Evolutionary conservation across 768 basidiomycete genomes (phyloP), one percentile per base, ranked within the genome.

Genomic region (Trametes elegans): DNA sequence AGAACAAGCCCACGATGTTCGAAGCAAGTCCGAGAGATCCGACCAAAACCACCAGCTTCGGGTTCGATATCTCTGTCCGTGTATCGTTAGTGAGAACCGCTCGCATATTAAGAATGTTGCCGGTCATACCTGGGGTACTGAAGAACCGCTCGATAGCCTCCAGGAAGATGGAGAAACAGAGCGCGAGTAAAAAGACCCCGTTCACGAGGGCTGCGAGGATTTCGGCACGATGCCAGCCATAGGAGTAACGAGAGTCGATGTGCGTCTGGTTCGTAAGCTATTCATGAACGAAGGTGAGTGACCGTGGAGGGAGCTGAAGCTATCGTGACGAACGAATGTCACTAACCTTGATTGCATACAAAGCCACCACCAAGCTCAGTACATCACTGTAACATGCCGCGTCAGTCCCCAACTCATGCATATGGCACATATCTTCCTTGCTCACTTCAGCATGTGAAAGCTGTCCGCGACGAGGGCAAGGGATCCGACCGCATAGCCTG

Each of bases 221-320:
- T 68, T 97, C 95, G 16, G 97, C 97, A 58, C 97, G 80, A 71
- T 98, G 95, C 96, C 95, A 98, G n/a, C 95, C 96, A 68, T 98
- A 98, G 5, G 96, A 93, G 71, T 97, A 97, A 45, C 85, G 81
- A 26, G 88, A 80, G 71, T 88, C 82, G 28, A 73, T 74, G 26
- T 81, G 72, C 27, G 74, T 79, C 51, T 77, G 76, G 31, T 77
- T 76, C 31, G 88, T 84, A 51, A 93, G 78, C 89, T 94, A 62
- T 16, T 40, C 9, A 35, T 65, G 18, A 61, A 34, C 50, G 35
- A 8, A n/a, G 0, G 19, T 49, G 26, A 43, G 49, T 29, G 45
- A 7, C 26, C 23, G 28, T 16, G n/a, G n/a, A n/a, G n/a, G n/a
- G n/a, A n/a, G n/a, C n/a, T n/a, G n/a, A n/a, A n/a, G n/a, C n/a